phyloP scores from a whole-genome alignment of 2,329 filamentous ascomycete species.

The Calonectria pseudoturangicola region DNA sequence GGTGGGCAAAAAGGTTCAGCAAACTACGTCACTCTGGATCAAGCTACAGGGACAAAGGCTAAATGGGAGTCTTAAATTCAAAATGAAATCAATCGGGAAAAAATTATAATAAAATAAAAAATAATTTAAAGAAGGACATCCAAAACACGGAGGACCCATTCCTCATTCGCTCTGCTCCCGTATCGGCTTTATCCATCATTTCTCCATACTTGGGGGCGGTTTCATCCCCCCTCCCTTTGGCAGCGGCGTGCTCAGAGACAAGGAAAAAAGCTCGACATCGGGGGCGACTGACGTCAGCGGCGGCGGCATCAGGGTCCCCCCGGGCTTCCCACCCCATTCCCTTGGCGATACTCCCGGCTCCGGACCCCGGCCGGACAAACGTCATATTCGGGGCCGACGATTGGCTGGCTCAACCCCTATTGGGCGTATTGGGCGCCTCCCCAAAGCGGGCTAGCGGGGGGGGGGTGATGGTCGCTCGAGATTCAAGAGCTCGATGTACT shows the following conservation, averaged over 20 bases:
- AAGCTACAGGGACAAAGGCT: constrained; percentile 24
- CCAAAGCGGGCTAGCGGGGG: constrained; percentile 14
- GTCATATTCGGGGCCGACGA: constrained; percentile 51
- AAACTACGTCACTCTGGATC: constrained; percentile 26
- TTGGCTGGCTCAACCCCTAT: constrained; percentile 41
- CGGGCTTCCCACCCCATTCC: constrained; percentile 38
- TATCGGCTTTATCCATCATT: constrained; percentile 2
- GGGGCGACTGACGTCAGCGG: constrained; percentile 55
- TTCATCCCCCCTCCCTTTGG: constrained; percentile 4
- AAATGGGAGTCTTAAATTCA: constrained; percentile 7
- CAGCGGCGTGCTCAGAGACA: neutral
- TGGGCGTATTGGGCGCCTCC: constrained; percentile 9
- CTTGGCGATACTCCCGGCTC: constrained; percentile 47
- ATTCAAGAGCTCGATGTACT: neutral
- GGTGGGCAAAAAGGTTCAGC: constrained; percentile 4
- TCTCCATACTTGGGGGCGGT: constrained; percentile 14
- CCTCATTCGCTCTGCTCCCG: constrained; percentile 19
- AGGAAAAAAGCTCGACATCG: constrained; percentile 1
- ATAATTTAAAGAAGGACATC: constrained; percentile 3
- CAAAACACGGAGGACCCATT: constrained; percentile 18
- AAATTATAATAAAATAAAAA: neutral
- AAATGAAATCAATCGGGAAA: constrained; percentile 1
- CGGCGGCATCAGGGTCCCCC: constrained; percentile 50
- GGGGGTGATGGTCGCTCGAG: neutral
- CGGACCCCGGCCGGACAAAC: constrained; percentile 49